Evolutionary conservation across 805 yeast genomes (phyloP).

Genomic region (Ogataea philodendri): DNA sequence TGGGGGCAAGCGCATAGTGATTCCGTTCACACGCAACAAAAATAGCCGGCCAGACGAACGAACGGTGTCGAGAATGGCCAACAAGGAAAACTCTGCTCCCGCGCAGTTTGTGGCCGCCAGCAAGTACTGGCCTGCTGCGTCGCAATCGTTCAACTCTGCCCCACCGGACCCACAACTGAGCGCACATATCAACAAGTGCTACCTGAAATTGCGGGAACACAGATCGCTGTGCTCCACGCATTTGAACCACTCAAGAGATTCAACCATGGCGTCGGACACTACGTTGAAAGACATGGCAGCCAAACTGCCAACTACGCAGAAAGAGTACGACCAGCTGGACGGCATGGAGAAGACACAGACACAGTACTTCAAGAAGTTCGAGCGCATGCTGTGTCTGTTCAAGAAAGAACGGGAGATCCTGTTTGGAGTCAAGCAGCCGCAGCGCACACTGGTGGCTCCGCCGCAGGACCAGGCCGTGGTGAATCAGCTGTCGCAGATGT

Average conservation of each 20-base stretch:
- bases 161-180: slow-evolving; percentile 26
- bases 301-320: slow-evolving; percentile 49
- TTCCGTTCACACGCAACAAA: slow-evolving; percentile 43
- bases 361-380: slow-evolving; percentile 27
- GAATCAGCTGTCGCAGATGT: slow-evolving; percentile 19
- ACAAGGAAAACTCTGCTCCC: slow-evolving; percentile 24
- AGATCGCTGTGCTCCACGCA: slow-evolving; percentile 44
- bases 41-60: slow-evolving; percentile 1
- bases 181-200: slow-evolving; percentile 32
- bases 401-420: slow-evolving; percentile 20
- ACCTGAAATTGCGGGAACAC: slow-evolving; percentile 36
- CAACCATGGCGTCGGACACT: slow-evolving; percentile 37
- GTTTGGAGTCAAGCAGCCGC: slow-evolving; percentile 4
- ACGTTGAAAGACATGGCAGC: slow-evolving; percentile 55
- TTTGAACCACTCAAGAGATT: slow-evolving; percentile 35
- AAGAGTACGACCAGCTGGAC: slow-evolving; percentile 42
- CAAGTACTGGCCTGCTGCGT: slow-evolving; percentile 10
- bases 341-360: slow-evolving; percentile 35
- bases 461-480: slow-evolving; percentile 16
- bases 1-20: slow-evolving; percentile 41
- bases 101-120: slow-evolving; percentile 23
- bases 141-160: too few relatives aligned
- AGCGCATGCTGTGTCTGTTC: slow-evolving; percentile 24
- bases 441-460: slow-evolving; percentile 20
- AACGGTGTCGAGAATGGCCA: slow-evolving; percentile 8